Evolutionary conservation across 2,329 filamentous ascomycete genomes (phyloP).

Genomic region (Ophiostoma novo-ulmi): DNA sequence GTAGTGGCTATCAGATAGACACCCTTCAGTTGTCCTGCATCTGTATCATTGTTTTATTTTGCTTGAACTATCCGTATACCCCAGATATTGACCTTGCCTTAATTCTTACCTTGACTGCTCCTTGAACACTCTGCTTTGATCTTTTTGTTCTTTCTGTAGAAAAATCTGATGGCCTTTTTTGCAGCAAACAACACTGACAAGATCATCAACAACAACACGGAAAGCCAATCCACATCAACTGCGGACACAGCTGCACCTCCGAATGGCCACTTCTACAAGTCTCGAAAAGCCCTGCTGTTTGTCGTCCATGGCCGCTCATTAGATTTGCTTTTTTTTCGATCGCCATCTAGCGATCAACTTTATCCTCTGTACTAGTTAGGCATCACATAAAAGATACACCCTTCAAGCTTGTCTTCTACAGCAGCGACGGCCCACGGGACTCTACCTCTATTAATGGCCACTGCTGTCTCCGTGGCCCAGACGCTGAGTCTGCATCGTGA

Average conservation of each 20-base stretch:
- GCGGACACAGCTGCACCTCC: neutral
- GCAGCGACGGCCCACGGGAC: conserved; percentile 34
- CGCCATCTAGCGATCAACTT: conserved; percentile 31
- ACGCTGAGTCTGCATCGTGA: conserved; percentile 34
- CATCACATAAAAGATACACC: conserved; percentile 34
- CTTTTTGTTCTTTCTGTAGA: neutral
- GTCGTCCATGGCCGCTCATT: conserved; percentile 40
- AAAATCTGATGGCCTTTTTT: neutral
- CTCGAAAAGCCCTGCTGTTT: conserved; percentile 37
- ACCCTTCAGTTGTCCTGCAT: neutral
- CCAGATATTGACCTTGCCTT: neutral
- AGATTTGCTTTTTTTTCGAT: conserved; percentile 33
- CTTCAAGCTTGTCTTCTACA: conserved; percentile 35
- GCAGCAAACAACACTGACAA: neutral
- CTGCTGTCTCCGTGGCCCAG: conserved; percentile 34
- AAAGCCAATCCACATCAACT: neutral
- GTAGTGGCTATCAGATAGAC: neutral
- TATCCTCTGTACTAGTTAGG: conserved; percentile 34
- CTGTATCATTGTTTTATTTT: neutral
- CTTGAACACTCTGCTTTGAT: neutral
- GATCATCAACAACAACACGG: neutral
- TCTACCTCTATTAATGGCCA: conserved; percentile 34
- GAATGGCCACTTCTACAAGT: conserved; percentile 26
- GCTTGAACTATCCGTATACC: neutral
- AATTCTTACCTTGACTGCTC: neutral